Conservation (phyloP, 129 eudicot genomes). For the Kitagawia praeruptora region DNA sequence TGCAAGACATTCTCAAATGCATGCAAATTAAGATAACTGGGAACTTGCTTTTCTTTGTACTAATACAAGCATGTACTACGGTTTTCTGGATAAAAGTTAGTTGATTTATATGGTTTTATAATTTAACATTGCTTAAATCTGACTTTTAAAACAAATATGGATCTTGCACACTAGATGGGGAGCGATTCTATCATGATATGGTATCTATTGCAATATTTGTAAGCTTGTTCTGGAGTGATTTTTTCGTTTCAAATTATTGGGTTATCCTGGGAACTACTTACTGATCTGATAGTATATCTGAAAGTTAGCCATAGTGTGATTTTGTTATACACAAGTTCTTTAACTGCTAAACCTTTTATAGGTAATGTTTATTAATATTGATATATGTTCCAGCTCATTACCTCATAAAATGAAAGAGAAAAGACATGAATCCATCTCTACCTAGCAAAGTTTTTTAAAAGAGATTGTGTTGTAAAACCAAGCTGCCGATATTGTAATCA, state of each 20-base stretch:
- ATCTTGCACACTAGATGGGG: neutral
- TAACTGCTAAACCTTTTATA: neutral
- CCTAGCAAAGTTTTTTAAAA: constrained; percentile 16
- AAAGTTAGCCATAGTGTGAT: neutral
- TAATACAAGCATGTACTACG: neutral
- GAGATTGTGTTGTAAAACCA: constrained; percentile 18
- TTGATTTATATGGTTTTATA: neutral
- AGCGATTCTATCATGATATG: neutral
- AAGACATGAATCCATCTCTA: constrained; percentile 29
- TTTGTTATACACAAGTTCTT: neutral
- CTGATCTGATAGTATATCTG: neutral
- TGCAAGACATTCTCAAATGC: neutral
- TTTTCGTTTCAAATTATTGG: neutral
- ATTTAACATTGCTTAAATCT: neutral
- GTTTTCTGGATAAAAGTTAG: neutral
- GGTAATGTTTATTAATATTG: constrained; percentile 8
- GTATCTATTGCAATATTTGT: neutral
- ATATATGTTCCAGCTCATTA: constrained; percentile 38
- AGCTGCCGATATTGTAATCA: constrained; percentile 9
- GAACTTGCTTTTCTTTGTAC: neutral
- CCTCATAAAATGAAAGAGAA: constrained; percentile 44
- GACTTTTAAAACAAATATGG: neutral
- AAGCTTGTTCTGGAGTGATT: neutral
- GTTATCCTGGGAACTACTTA: neutral
- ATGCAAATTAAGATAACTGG: neutral